Conservation (phyloP, 2,329 filamentous ascomycete genomes). For the Calonectria ilicicola region DNA sequence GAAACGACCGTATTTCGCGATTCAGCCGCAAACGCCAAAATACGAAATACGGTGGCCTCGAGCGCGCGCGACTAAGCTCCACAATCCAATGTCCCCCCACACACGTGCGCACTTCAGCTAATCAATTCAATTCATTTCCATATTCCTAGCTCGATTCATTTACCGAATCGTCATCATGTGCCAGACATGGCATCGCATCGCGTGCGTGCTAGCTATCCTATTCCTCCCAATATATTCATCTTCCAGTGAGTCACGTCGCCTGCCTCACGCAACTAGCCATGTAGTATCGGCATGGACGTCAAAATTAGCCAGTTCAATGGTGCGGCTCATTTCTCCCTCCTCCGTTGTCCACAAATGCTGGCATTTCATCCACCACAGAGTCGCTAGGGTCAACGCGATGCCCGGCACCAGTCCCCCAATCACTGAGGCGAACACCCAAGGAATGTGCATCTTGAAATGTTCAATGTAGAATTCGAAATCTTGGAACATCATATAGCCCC, state of each 20-base stretch:
- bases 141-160: background rate
- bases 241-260: too few species aligned
- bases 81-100: background rate
- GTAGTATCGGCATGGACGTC: slow-evolving; percentile 8
- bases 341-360: slow-evolving; percentile 19
- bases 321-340: background rate
- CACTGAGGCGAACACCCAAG: slow-evolving; percentile 13
- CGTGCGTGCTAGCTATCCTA: background rate
- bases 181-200: too few species aligned
- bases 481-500: slow-evolving; percentile 20
- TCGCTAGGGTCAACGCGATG: background rate
- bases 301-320: slow-evolving; percentile 9
- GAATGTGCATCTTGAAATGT: slow-evolving; percentile 8
- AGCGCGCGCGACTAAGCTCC: background rate
- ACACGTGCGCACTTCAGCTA: background rate
- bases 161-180: background rate
- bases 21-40: slow-evolving; percentile 11
- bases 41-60: slow-evolving; percentile 13
- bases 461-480: slow-evolving; percentile 17
- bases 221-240: background rate
- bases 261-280: slow-evolving; percentile 14
- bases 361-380: slow-evolving; percentile 20
- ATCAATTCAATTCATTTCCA: background rate
- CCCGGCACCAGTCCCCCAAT: slow-evolving; percentile 3
- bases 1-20: background rate